Base-by-base conservation (phyloP, 177 flowering plant species). In the Vitis hybrid region DNA sequence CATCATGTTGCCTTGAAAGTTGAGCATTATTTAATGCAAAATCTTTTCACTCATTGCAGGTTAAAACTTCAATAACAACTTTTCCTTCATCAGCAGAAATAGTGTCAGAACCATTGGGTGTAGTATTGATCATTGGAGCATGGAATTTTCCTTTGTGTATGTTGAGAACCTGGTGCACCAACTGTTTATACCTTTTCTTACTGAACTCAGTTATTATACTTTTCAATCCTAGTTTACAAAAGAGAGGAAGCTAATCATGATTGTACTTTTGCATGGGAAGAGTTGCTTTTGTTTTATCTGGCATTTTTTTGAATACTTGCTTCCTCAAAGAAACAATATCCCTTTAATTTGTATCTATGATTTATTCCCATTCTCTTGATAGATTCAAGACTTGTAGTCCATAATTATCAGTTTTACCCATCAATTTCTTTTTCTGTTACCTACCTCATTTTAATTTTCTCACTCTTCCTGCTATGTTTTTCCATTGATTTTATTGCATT, bases 101-200 rank as follows among this genome's bases (percentile, higher is more conserved):
- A 49, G 87, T 89, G 26, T 63, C 90, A 0, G 89, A 89, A 73
- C 90, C 93, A 10, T 48, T 89, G 14, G 93, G 93, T 13, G 86
- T 84, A 63, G 82, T 83, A 19, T 65, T 89, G 51, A 49, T 89
- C 65, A 87, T 89, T 70, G 82, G 88, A 60, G 79, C 93, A 10
- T 89, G 93, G 93, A 89, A 89, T 61, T 89, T 80, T 78, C 93
- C 90, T 53, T 74, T 85, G 59, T 62, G 93, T 89, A 89, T 57
- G 90, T 77, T 39, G 3, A 57, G 7, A 26, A 5, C 51, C 58
- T 22, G 10, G 5, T 53, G 58, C 48, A 22, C 31, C 14, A 18
- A 3, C 2, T 48, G 29, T 60, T 60, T 4, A 22, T 60, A 18
- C 1, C 18, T 62, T 39, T 58, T 60, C 13, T n/a, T 10, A 11